Evolutionary conservation across 192 early-diverging fungal genomes (phyloP).

Genomic region (Gigaspora rosea): DNA sequence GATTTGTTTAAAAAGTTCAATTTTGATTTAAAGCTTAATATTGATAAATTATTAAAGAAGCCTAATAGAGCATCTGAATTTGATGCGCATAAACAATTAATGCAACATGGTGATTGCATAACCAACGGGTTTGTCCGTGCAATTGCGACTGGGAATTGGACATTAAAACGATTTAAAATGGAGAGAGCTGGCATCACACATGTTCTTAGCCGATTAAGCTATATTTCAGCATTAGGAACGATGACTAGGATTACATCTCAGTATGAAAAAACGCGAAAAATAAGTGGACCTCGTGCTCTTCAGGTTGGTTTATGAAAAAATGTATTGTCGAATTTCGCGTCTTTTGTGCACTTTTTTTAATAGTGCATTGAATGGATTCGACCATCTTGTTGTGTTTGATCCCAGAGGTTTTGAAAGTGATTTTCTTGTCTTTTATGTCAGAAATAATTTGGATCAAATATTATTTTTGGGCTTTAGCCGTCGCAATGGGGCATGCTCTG

Average conservation of each 20-base stretch:
- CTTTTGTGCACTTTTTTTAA: slow-evolving; percentile 12
- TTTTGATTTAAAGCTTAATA: slow-evolving; percentile 80
- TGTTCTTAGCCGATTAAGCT: slow-evolving; percentile 88
- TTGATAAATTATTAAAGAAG: slow-evolving; percentile 90
- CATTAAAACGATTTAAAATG: slow-evolving; percentile 99
- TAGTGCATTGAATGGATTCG: neutral
- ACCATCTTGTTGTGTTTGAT: neutral
- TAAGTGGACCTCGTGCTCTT: slow-evolving; percentile 92
- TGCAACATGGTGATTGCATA: slow-evolving; percentile 78
- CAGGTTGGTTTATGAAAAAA: slow-evolving; percentile 51
- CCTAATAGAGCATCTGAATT: slow-evolving; percentile 85
- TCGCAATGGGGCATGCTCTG: slow-evolving; percentile 99
- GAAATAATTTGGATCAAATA: neutral
- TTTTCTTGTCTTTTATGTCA: neutral
- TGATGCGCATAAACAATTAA: slow-evolving; percentile 79
- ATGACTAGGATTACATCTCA: slow-evolving; percentile 96
- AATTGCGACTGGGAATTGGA: slow-evolving; percentile 98
- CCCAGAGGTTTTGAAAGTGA: neutral
- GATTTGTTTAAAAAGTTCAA: slow-evolving; percentile 97
- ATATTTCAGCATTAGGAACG: slow-evolving; percentile 95
- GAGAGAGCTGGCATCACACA: slow-evolving; percentile 97
- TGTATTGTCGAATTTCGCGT: neutral
- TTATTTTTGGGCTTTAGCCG: slow-evolving; percentile 48
- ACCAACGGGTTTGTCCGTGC: slow-evolving; percentile 89
- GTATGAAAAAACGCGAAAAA: slow-evolving; percentile 98